A percentile compares a stretch with the other conserved stretches of the same genome.
These are phyloP conservation scores for Sporothrix variecibatus DNA, from an alignment of 2,329 filamentous ascomycete species.

Conservation along the genomic window DNA sequence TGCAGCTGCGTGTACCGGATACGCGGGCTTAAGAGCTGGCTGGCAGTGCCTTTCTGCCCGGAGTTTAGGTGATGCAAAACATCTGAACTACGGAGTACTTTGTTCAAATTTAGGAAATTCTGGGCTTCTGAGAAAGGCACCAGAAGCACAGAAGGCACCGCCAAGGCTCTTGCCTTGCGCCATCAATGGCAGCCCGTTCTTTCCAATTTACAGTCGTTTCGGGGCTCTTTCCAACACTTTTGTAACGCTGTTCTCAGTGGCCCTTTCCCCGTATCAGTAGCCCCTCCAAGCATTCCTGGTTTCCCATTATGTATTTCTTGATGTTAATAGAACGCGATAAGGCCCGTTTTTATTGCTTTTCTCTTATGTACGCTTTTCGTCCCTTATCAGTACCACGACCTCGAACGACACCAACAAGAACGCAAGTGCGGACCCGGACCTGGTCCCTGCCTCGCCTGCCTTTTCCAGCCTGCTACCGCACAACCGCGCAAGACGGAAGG, in stretches of 20 bases:
- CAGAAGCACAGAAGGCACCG: not conserved
- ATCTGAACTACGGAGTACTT: not conserved
- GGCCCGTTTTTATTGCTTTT: slow-evolving; percentile 31
- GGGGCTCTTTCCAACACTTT: slow-evolving; percentile 7
- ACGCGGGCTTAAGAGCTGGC: slow-evolving; percentile 6
- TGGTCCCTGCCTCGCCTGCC: not conserved
- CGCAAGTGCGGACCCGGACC: slow-evolving; percentile 5
- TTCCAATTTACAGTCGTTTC: slow-evolving; percentile 15
- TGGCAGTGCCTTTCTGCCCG: not conserved
- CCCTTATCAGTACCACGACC: slow-evolving; percentile 31
- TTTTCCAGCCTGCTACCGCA: slow-evolving; percentile 15
- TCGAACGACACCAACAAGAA: not conserved
- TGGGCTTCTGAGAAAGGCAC: not conserved
- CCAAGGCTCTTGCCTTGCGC: slow-evolving; percentile 19
- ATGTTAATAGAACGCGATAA: slow-evolving; percentile 41
- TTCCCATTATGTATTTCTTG: slow-evolving; percentile 44
- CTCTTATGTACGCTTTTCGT: slow-evolving; percentile 26
- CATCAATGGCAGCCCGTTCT: slow-evolving; percentile 20
- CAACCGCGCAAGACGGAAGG: slow-evolving; percentile 15
- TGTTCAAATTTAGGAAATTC: too few relatives aligned
- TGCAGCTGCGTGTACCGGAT: slow-evolving; percentile 6
- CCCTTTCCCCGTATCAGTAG: slow-evolving; percentile 10
- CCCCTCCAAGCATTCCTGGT: slow-evolving; percentile 18
- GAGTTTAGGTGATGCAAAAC: slow-evolving; percentile 12
- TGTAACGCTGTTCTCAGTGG: slow-evolving; percentile 1